Evolutionary conservation across 495 filamentous ascomycete genomes (phyloP).

Genomic region (Neurospora discreta): DNA sequence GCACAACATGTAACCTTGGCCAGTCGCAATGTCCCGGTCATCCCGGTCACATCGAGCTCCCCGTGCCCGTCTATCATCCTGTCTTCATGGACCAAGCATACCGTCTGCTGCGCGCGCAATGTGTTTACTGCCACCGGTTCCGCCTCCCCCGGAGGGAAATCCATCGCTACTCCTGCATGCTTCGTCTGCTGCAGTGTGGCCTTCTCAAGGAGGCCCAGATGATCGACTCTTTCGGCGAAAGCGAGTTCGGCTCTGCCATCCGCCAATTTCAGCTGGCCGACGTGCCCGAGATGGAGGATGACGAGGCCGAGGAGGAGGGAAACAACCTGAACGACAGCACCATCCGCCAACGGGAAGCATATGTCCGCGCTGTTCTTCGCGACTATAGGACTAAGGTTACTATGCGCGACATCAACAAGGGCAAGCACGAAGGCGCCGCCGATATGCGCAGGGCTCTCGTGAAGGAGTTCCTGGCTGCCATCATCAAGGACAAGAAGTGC

Average conservation of each 20-base stretch:
- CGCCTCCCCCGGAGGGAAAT: conserved; percentile 61
- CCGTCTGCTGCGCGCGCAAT: conserved; percentile 73
- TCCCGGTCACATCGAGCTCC: conserved; percentile 88
- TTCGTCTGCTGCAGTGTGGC: conserved; percentile 77
- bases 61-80: conserved; percentile 84
- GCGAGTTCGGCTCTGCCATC: conserved; percentile 27
- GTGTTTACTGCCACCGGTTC: conserved; percentile 77
- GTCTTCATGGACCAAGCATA: conserved; percentile 86
- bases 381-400: conserved; percentile 38
- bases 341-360: conserved; percentile 55
- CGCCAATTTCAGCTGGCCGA: conserved; percentile 10
- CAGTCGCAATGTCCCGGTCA: conserved; percentile 81
- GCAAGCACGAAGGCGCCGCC: conserved; percentile 71
- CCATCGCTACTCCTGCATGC: conserved; percentile 70
- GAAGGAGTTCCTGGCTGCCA: conserved; percentile 66
- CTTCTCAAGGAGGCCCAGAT: conserved; percentile 61
- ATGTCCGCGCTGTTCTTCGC: conserved; percentile 55
- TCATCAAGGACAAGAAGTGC: conserved; percentile 56
- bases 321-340: conserved; percentile 26
- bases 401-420: conserved; percentile 42
- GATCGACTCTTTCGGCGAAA: conserved; percentile 47
- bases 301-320: conserved; percentile 23
- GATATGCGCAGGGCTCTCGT: conserved; percentile 64
- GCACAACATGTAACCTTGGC: conserved; percentile 76
- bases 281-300: conserved; percentile 11